Evolutionary conservation across 2,329 filamentous ascomycete species (phyloP), one percentile per base, ranked within the genome.

Genomic region (Colletotrichum echinochloae): DNA sequence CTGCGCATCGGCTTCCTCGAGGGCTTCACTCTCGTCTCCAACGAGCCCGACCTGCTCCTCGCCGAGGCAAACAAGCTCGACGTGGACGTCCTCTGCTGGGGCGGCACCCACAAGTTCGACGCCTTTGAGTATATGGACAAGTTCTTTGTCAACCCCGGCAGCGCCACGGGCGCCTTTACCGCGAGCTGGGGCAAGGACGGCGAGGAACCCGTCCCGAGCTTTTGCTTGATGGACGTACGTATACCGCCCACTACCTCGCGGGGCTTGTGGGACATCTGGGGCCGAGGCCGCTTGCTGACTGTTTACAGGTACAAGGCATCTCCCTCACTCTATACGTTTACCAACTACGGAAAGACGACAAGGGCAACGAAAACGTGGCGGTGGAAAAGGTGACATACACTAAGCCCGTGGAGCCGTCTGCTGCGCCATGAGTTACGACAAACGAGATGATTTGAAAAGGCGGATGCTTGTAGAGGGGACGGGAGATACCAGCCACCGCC

Each of bases 211-310:
- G 91, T 91, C 66, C 95, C 95, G 33, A 97, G 94, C 79, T 98
- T 98, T 82, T 97, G 96, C 78, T 83, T 98, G 80, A 98, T 98
- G 95, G 95, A 98, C 88, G 95, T 98, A 81, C 85, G 94, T 91
- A 55, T 65, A 60, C 8, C n/a, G 52, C 60, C 6, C 20, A 1
- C 52, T 26, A 18, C 11, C 5, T 26, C 11, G 28, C 14, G 33
- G 2, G 30, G 2, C 9, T 14, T 7, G 28, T 7, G 16, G 30
- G 6, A 39, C 20, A 28, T 5, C 33, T 64, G 63, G 56, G 26
- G n/a, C 11, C 3, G 18, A 20, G 51, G 30, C 49, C n/a, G 48
- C 12, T 55, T 76, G 59, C 76, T 79, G 54, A 79, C 68, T 65
- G 23, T 65, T 56, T 61, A 48, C 75, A 97, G 94, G 94, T 97